Conservation (phyloP, 257 asterid species). For the Ajuga chamaepitys region DNA sequence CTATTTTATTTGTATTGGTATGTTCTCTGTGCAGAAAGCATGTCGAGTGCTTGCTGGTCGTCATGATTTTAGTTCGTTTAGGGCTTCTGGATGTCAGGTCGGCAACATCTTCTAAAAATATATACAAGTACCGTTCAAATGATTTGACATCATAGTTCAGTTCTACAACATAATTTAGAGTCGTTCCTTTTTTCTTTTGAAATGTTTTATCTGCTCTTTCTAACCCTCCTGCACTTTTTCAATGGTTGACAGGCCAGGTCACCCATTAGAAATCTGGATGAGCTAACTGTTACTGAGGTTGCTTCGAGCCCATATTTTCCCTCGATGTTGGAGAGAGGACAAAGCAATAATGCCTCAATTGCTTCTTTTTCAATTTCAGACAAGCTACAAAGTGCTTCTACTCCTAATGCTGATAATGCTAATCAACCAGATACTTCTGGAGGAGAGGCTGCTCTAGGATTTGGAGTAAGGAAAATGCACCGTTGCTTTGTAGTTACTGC, state of each 20-base stretch:
- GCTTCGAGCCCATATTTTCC: conserved; percentile 66
- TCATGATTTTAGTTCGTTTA: conserved; percentile 93
- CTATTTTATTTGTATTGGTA: background rate
- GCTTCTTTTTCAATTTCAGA: conserved; percentile 25
- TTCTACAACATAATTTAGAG: conserved; percentile 1
- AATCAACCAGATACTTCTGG: conserved; percentile 23
- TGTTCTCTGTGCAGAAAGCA: conserved; percentile 54
- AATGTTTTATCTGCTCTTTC: background rate
- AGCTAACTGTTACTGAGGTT: conserved; percentile 66
- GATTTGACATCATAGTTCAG: background rate
- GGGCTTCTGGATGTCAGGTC: conserved; percentile 94
- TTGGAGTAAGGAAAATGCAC: conserved; percentile 66
- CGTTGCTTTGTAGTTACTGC: conserved; percentile 83
- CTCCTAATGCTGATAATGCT: conserved; percentile 20
- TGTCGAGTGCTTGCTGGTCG: conserved; percentile 71
- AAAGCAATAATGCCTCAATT: conserved; percentile 20
- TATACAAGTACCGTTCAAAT: background rate
- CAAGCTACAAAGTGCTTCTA: conserved; percentile 25
- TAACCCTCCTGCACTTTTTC: background rate
- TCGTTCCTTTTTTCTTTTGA: background rate
- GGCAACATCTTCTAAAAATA: conserved; percentile 4
- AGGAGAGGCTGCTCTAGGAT: conserved; percentile 33
- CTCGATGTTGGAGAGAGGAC: conserved; percentile 42
- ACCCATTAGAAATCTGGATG: conserved; percentile 75
- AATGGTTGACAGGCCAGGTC: conserved; percentile 74